Evolutionary conservation across 1,139 yeast species (phyloP).

Genomic region (Yamadazyma atmosphaerica): DNA sequence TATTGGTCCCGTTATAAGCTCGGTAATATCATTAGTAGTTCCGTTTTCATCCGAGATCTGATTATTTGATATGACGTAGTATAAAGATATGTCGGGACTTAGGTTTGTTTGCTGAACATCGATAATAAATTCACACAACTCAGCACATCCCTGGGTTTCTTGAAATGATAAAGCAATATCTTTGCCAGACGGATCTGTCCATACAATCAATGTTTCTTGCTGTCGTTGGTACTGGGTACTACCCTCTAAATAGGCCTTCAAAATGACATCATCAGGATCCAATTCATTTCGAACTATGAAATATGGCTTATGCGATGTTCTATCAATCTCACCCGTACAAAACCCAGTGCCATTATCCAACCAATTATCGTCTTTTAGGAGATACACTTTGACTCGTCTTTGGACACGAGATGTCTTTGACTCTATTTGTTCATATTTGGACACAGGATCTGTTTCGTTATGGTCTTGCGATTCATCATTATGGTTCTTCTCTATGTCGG

Average conservation of each 20-base stretch:
- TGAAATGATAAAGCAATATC: conserved; percentile 92
- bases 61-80: conserved; percentile 61
- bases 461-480: too few relatives aligned
- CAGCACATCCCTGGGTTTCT: conserved; percentile 86
- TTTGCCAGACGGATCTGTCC: conserved; percentile 80
- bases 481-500: too few relatives aligned
- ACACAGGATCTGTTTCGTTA: neutral
- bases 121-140: conserved; percentile 77
- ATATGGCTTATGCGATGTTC: conserved; percentile 47
- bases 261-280: conserved; percentile 55
- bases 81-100: conserved; percentile 70
- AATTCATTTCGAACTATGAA: conserved; percentile 75
- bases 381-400: conserved; percentile 85
- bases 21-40: conserved; percentile 54
- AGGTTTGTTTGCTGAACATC: conserved; percentile 58
- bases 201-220: conserved; percentile 90
- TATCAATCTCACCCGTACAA: conserved; percentile 68
- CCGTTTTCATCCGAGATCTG: conserved; percentile 22
- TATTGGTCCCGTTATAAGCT: conserved; percentile 79
- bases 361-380: conserved; percentile 83
- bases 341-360: conserved; percentile 91
- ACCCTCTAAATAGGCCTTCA: conserved; percentile 70
- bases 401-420: conserved; percentile 31
- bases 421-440: neutral
- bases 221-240: conserved; percentile 86